Percentiles rank a stretch among this genome's conserved stretches.
Evolutionary conservation across 306 rosid species (phyloP).

Genomic region (Hippophae gyantsensis): DNA sequence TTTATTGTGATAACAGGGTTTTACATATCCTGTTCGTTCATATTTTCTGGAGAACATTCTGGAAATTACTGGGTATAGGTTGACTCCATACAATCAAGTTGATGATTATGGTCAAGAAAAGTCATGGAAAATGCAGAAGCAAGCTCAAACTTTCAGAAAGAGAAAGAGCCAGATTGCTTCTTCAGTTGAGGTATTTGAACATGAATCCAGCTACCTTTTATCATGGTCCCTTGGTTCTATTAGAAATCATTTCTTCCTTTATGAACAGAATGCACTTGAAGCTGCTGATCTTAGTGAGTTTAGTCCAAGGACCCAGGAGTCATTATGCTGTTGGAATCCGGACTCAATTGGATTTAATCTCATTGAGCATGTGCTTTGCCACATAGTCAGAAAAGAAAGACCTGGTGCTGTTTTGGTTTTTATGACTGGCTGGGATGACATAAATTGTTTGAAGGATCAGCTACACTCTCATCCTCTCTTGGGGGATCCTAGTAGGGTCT

Average conservation of each 20-base stretch:
- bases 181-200: slow-evolving; percentile 33
- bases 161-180: slow-evolving; percentile 54
- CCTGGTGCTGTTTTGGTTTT: slow-evolving; percentile 50
- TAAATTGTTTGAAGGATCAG: slow-evolving; percentile 45
- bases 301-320: slow-evolving; percentile 31
- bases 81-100: slow-evolving; percentile 69
- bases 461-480: slow-evolving; percentile 45
- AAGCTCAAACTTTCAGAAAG: slow-evolving; percentile 31
- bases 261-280: slow-evolving; percentile 39
- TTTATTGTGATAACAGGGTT: slow-evolving; percentile 42
- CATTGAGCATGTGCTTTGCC: slow-evolving; percentile 34
- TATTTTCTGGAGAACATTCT: slow-evolving; percentile 79
- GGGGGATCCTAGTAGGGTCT: slow-evolving; percentile 46
- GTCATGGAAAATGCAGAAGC: slow-evolving; percentile 60
- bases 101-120: slow-evolving; percentile 89
- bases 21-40: slow-evolving; percentile 58
- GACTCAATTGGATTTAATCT: slow-evolving; percentile 56
- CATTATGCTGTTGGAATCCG: slow-evolving; percentile 46
- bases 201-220: slow-evolving; percentile 2
- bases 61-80: slow-evolving; percentile 57
- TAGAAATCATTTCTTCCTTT: neutral
- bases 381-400: slow-evolving; percentile 40
- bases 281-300: slow-evolving; percentile 32
- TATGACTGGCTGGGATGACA: slow-evolving; percentile 65
- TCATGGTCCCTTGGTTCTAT: slow-evolving; percentile 4